Evolutionary conservation across 495 filamentous ascomycete genomes (phyloP).

Genomic region (Thozetella sp.): DNA sequence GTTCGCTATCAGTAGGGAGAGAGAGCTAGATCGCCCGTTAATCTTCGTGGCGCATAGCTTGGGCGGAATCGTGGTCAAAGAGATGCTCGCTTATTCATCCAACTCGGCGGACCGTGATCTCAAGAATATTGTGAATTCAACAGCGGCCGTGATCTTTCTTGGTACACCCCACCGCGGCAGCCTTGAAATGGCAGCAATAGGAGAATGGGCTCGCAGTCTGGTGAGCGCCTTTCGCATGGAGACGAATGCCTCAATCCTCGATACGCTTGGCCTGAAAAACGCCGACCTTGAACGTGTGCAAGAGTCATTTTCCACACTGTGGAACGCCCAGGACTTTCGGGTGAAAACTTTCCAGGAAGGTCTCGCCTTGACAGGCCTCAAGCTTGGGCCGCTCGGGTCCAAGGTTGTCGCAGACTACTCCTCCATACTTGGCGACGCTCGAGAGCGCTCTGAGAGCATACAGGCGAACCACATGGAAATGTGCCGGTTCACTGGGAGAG

Average conservation of each 20-base stretch:
- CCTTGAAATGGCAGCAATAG: neutral
- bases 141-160: neutral
- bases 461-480: conserved; percentile 18
- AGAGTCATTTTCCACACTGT: neutral
- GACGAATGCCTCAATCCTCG: neutral
- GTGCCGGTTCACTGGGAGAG: conserved; percentile 18
- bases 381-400: neutral
- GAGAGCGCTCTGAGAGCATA: conserved; percentile 15
- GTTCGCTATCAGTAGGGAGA: neutral
- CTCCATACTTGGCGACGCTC: conserved; percentile 16
- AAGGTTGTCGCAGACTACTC: conserved; percentile 25
- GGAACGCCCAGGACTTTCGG: neutral
- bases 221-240: neutral
- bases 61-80: conserved; percentile 67
- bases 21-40: neutral
- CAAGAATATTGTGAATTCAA: neutral
- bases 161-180: neutral
- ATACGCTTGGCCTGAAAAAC: neutral
- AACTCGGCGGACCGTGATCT: neutral
- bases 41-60: conserved; percentile 62
- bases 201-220: neutral
- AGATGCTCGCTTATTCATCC: neutral
- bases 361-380: neutral
- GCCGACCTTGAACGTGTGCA: neutral
- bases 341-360: neutral